Evolutionary conservation across 257 asterid genomes (phyloP).

Genomic region (Solanum chaucha): DNA sequence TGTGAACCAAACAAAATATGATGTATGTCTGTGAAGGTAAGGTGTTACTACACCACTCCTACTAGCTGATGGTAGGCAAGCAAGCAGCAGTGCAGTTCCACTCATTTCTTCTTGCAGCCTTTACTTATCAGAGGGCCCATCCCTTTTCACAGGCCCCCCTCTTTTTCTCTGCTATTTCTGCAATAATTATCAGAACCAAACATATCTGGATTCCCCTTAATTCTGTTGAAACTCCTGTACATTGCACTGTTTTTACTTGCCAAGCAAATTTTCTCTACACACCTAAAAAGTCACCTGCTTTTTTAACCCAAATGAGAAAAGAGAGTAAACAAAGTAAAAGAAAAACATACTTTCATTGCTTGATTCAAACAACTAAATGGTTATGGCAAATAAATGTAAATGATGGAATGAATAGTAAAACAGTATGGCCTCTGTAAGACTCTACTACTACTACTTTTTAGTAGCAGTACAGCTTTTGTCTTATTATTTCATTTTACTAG

Average conservation of each 20-base stretch:
- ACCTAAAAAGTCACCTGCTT: slow-evolving; percentile 6
- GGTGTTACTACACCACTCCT: neutral
- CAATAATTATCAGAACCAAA: neutral
- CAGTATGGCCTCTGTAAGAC: slow-evolving; percentile 24
- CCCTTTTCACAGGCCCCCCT: neutral
- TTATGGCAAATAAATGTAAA: slow-evolving; percentile 29
- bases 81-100: slow-evolving; percentile 75
- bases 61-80: slow-evolving; percentile 20
- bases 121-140: slow-evolving; percentile 38
- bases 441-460: slow-evolving; percentile 1
- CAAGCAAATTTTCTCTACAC: neutral
- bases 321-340: slow-evolving; percentile 32
- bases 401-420: slow-evolving; percentile 1
- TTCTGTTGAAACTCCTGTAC: neutral
- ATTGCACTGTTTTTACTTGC: neutral
- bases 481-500: neutral
- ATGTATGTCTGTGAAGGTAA: neutral
- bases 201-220: neutral
- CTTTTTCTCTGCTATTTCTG: slow-evolving; percentile 2
- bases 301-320: slow-evolving; percentile 22
- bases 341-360: slow-evolving; percentile 49
- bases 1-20: neutral
- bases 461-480: neutral
- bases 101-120: slow-evolving; percentile 82
- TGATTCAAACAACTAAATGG: slow-evolving; percentile 51